Evolutionary conservation across 768 basidiomycete genomes (phyloP).

Genomic region (Austroboletus eburneus): DNA sequence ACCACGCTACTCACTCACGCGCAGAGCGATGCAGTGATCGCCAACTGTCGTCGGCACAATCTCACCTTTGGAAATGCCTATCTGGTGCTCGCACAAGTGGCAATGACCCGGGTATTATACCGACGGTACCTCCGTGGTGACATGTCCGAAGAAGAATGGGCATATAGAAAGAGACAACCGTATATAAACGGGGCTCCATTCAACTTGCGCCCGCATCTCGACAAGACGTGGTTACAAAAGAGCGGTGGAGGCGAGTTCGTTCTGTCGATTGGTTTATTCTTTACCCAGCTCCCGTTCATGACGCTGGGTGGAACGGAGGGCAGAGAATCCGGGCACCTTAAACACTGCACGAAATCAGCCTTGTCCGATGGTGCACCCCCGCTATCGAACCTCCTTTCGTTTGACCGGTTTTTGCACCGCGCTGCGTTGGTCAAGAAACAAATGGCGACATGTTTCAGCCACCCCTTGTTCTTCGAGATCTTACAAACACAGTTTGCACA

Average conservation of each 20-base stretch:
- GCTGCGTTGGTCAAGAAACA: constrained; percentile 36
- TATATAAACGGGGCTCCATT: constrained; percentile 48
- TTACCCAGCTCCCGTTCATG: constrained; percentile 44
- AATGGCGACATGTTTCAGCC: constrained; percentile 28
- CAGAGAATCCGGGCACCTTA: neutral
- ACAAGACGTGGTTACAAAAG: constrained; percentile 39
- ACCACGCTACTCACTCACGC: constrained; percentile 24
- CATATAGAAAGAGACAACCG: constrained; percentile 43
- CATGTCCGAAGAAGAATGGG: constrained; percentile 49
- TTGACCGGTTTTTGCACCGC: constrained; percentile 42
- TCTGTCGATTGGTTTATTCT: constrained; percentile 42
- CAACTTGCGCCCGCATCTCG: constrained; percentile 47
- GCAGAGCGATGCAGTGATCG: constrained; percentile 30
- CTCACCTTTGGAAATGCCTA: constrained; percentile 51
- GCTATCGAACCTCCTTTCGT: constrained; percentile 39
- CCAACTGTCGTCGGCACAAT: constrained; percentile 37
- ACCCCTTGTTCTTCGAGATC: constrained; percentile 34
- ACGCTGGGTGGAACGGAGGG: constrained; percentile 29
- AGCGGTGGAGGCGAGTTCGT: constrained; percentile 44
- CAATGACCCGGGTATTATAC: constrained; percentile 47
- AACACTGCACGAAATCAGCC: neutral
- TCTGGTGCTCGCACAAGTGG: constrained; percentile 49
- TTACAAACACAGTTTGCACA: no score
- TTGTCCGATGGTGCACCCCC: constrained; percentile 32
- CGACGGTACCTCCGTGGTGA: constrained; percentile 44